Conservation (phyloP, 179 eudicot genomes). For the Pouteria campechiana region DNA sequence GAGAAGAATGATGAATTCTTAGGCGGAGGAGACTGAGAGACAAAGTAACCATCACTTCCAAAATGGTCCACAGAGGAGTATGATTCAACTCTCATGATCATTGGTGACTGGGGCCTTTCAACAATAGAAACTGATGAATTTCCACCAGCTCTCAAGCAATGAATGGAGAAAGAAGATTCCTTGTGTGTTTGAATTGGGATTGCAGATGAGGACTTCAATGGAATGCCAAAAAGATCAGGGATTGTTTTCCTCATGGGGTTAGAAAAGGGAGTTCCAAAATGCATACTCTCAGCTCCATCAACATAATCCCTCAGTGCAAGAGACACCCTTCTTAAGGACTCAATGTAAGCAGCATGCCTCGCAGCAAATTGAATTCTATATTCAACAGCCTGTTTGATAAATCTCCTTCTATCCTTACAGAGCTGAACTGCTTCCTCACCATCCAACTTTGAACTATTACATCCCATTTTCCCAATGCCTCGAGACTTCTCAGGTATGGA, state of each 20-base stretch:
- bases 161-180: slow-evolving; percentile 44
- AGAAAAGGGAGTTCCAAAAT: slow-evolving; percentile 49
- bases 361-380: slow-evolving; percentile 61
- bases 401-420: slow-evolving; percentile 76
- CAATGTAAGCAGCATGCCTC: slow-evolving; percentile 75
- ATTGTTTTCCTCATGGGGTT: slow-evolving; percentile 43
- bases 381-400: slow-evolving; percentile 90
- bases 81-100: slow-evolving; percentile 48
- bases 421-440: slow-evolving; percentile 89
- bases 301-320: slow-evolving; percentile 77
- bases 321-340: slow-evolving; percentile 67
- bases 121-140: slow-evolving; percentile 60
- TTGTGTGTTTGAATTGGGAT: slow-evolving; percentile 34
- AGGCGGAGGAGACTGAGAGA: slow-evolving; percentile 60
- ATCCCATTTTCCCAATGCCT: too few relatives aligned
- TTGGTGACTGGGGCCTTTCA: slow-evolving; percentile 72
- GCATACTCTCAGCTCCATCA: slow-evolving; percentile 78
- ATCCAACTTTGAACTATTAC: slow-evolving; percentile 84
- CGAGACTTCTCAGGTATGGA: too few relatives aligned
- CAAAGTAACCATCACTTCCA: slow-evolving; percentile 58
- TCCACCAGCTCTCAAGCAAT: slow-evolving; percentile 64
- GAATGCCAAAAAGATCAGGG: slow-evolving; percentile 50
- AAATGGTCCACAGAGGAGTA: slow-evolving; percentile 55
- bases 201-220: slow-evolving; percentile 64
- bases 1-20: slow-evolving; percentile 35